Base-by-base conservation (phyloP, 2,329 filamentous ascomycete genomes). In the Zalaria sp. region DNA sequence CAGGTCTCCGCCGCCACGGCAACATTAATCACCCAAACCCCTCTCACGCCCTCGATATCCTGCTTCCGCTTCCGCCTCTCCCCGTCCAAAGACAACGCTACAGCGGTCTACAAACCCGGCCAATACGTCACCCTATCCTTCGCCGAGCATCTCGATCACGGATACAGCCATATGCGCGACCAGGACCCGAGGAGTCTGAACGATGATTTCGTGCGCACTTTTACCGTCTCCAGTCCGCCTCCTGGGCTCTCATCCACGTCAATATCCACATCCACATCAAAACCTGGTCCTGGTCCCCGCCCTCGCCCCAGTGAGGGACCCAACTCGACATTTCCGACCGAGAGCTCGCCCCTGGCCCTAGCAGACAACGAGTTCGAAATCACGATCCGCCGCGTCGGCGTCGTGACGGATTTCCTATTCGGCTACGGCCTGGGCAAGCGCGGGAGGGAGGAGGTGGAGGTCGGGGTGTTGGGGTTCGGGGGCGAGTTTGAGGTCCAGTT, bases 161-260 rank as follows among this genome's bases (percentile, higher is more conserved):
- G 86, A 1, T 93, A 86, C 58, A 75, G 71, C 38, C 87, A 93
- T 56, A 93, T 93, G 86, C 69, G 77, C 3, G 79, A 93, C 47
- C 76, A 82, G 43, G 84, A 93, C 49, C 86, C 86, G 4, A 71
- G 71, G 48, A 83, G 77, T 50, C 58, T 93, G 10, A 94, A 93
- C 51, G 86, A 93, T 55, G 85, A 94, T 55, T 88, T 77, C 47
- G 67, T 91, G 4, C 69, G 86, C 27, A 93, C 85, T 0, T 93
- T 93, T 53, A 93, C 86, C 2, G 71, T 93, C 0, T 83, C 81
- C 1, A 83, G 72, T 2, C 59, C 65, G 1, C 74, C 78, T 0
- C 74, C 78, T 0, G 51, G 52, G 32, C 38, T 43, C 27, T 49
- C 51, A n/a, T 54, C 55, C 1, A 43, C 48, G 25, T 18, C 18